Percentiles rank a stretch among this genome's conserved stretches.
Conservation (phyloP, 768 basidiomycete species). For the Lenzites betulinus region DNA sequence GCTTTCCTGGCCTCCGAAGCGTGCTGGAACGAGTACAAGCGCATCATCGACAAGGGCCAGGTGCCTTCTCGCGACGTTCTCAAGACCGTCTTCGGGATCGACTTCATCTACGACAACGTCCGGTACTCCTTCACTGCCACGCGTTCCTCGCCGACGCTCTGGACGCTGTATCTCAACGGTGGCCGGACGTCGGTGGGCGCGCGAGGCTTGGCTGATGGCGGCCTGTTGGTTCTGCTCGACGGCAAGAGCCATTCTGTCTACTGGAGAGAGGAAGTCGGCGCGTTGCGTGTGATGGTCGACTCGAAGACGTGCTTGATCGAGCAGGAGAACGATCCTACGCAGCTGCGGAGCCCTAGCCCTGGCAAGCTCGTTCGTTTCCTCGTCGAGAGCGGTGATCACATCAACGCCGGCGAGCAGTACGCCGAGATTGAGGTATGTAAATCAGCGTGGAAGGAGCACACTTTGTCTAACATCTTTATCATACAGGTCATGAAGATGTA, state of each 20-base stretch:
- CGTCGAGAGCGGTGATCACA: constrained; percentile 95
- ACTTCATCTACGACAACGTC: constrained; percentile 96
- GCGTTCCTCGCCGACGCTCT: constrained; percentile 82
- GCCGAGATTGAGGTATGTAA: constrained; percentile 90
- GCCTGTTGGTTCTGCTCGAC: constrained; percentile 87
- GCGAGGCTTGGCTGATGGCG: constrained; percentile 91
- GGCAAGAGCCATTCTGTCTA: constrained; percentile 97
- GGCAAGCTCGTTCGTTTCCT: constrained; percentile 95
- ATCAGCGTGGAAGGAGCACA: not conserved
- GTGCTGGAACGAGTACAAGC: constrained; percentile 92
- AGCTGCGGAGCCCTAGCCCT: constrained; percentile 92
- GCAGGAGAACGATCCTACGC: constrained; percentile 99
- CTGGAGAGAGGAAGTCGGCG: constrained; percentile 98
- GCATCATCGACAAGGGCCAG: constrained; percentile 96
- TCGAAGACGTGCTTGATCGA: constrained; percentile 98
- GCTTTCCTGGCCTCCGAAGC: constrained; percentile 88
- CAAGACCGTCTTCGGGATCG: constrained; percentile 94
- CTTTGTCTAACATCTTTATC: not conserved
- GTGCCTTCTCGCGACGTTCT: constrained; percentile 92
- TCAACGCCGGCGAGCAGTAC: constrained; percentile 95
- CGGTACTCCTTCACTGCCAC: constrained; percentile 96
- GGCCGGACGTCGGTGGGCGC: constrained; percentile 91
- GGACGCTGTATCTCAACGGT: constrained; percentile 97
- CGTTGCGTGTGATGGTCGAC: constrained; percentile 90
- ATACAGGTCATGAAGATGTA: constrained; percentile 98